A percentile compares a stretch with the other conserved stretches of the same genome.
Evolutionary conservation across 2,329 filamentous ascomycete genomes (phyloP).

Genomic region (Dryadomyces sulphureus): DNA sequence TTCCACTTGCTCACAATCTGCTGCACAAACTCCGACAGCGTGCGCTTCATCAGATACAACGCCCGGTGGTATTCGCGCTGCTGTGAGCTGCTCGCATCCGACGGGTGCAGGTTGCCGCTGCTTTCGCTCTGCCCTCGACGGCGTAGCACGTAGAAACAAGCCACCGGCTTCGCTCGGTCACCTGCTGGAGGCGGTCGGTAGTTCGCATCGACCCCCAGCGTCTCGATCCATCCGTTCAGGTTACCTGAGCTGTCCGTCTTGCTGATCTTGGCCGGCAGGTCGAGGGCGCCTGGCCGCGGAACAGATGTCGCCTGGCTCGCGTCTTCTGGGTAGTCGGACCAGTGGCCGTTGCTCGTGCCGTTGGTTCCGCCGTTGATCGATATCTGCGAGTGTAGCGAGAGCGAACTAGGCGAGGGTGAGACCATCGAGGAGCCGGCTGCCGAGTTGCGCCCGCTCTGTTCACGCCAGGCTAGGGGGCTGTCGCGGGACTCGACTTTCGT

Average conservation of each 20-base stretch:
- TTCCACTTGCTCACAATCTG: conserved; percentile 67
- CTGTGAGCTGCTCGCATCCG: not conserved
- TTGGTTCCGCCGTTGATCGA: conserved; percentile 30
- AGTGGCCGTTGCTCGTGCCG: conserved; percentile 1
- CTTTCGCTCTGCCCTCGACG: conserved; percentile 25
- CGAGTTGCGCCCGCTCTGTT: conserved; percentile 38
- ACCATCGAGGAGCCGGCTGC: conserved; percentile 46
- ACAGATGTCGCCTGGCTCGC: conserved; percentile 23
- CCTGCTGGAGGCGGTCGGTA: conserved; percentile 56
- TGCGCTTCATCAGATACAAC: conserved; percentile 70
- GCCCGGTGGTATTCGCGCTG: conserved; percentile 58
- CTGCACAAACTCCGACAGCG: conserved; percentile 56
- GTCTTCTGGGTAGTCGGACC: conserved; percentile 9
- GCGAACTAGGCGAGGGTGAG: conserved; percentile 51
- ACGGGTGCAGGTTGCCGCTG: not conserved
- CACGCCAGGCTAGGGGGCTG: conserved; percentile 30
- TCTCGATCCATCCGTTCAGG: conserved; percentile 75
- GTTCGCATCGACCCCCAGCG: conserved; percentile 71
- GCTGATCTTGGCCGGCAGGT: conserved; percentile 37
- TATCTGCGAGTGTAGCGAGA: conserved; percentile 44
- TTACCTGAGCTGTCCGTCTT: conserved; percentile 47
- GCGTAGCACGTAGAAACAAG: conserved; percentile 72
- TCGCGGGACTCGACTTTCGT: conserved; percentile 36
- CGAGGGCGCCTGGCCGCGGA: conserved; percentile 28
- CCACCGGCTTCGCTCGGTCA: conserved; percentile 60